Conservation (phyloP, 179 eudicot genomes). For the Spinacia oleracea region DNA sequence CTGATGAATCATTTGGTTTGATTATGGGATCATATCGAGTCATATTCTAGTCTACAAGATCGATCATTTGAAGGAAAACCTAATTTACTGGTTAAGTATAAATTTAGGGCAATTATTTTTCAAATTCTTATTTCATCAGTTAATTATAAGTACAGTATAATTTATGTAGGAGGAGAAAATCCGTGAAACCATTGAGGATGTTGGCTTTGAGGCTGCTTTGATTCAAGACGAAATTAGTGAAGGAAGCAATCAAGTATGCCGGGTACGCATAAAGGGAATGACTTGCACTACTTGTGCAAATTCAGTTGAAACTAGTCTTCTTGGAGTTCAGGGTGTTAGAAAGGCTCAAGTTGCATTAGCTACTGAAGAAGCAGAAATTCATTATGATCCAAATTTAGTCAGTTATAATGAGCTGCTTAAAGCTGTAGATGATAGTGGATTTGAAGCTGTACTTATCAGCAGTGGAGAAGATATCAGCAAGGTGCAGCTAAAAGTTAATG, state of each 20-base stretch:
- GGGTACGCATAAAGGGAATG: conserved; percentile 76
- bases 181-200: conserved; percentile 81
- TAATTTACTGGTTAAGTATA: not conserved
- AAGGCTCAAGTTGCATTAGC: conserved; percentile 87
- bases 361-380: conserved; percentile 84
- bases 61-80: too few species aligned
- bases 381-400: conserved; percentile 60
- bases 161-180: conserved; percentile 61
- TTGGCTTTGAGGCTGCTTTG: conserved; percentile 68
- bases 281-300: conserved; percentile 83
- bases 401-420: conserved; percentile 46
- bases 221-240: conserved; percentile 46
- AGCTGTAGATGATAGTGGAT: conserved; percentile 66
- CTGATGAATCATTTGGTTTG: too few species aligned
- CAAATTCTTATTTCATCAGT: not conserved
- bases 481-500: conserved; percentile 67
- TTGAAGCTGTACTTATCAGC: conserved; percentile 70
- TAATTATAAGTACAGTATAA: not conserved
- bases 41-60: too few species aligned
- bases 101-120: not conserved
- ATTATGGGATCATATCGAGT: too few species aligned
- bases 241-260: conserved; percentile 50
- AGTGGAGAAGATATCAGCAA: conserved; percentile 71
- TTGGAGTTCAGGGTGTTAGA: conserved; percentile 56
- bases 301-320: conserved; percentile 63